Conservation (phyloP, 2,329 filamentous ascomycete genomes). For the Harringtonia aguacate region DNA sequence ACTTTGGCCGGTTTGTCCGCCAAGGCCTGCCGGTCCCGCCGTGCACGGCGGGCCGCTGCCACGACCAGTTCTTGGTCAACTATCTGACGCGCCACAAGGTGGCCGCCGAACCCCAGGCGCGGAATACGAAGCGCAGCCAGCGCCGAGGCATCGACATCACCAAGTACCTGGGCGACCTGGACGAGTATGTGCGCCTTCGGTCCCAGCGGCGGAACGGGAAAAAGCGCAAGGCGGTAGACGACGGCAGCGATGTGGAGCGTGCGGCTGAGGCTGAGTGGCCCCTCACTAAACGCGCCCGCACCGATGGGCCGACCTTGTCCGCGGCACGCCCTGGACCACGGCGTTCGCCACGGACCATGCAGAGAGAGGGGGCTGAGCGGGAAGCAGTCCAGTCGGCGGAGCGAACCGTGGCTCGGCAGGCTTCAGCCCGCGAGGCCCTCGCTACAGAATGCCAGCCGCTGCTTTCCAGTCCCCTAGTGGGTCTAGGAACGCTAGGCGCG, state of each 20-base stretch:
- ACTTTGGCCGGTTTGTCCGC: slow-evolving; percentile 5
- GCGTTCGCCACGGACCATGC: no score
- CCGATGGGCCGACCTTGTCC: neutral
- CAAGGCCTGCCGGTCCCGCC: slow-evolving; percentile 2
- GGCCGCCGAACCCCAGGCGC: slow-evolving; percentile 8
- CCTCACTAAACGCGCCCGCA: neutral
- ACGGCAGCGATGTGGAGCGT: neutral
- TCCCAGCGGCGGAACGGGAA: neutral
- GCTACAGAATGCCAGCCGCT: neutral
- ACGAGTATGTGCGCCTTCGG: neutral
- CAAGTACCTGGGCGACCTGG: slow-evolving; percentile 10
- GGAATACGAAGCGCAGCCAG: slow-evolving; percentile 7
- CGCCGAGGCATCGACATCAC: slow-evolving; percentile 10
- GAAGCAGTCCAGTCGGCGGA: neutral
- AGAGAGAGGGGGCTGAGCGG: no score
- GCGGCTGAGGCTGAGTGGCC: neutral
- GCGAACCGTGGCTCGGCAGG: no score
- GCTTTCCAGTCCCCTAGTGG: no score
- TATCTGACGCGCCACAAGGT: slow-evolving; percentile 14
- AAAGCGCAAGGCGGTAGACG: neutral
- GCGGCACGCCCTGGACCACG: no score
- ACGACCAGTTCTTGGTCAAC: slow-evolving; percentile 12
- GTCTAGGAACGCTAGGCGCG: no score
- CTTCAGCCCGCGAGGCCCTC: neutral
- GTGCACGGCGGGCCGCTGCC: neutral